Percentiles rank a stretch among this genome's conserved stretches.
These are phyloP conservation scores for Micromonas pusilla DNA, from an alignment of 139 green algal species.

Conservation along the genomic window DNA sequence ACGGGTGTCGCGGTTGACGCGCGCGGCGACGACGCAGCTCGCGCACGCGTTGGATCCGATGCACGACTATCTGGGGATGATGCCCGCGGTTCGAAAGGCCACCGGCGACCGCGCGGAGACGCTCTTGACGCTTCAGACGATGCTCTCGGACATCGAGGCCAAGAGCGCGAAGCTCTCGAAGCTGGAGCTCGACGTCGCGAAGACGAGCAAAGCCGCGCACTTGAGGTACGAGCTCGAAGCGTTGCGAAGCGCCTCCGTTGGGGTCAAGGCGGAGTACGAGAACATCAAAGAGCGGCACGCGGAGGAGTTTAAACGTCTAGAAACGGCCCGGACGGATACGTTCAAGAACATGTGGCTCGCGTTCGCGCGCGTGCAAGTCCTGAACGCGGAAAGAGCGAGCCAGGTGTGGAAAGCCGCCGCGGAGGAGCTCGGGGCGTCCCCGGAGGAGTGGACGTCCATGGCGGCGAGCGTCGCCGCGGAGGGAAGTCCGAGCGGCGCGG, in stretches of 20 bases:
- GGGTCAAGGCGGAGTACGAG: slow-evolving; percentile 49
- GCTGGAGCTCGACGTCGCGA: slow-evolving; percentile 36
- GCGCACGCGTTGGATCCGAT: slow-evolving; percentile 45
- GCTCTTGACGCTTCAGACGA: slow-evolving; percentile 55
- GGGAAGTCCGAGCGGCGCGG: too few relatives aligned
- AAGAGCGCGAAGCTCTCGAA: slow-evolving; percentile 32
- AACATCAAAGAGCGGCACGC: slow-evolving; percentile 45
- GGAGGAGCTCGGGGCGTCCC: slow-evolving; percentile 10
- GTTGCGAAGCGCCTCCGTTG: slow-evolving; percentile 40
- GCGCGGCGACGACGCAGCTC: slow-evolving; percentile 26
- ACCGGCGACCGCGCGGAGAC: slow-evolving; percentile 53
- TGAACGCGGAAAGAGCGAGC: neutral
- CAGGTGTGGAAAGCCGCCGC: neutral
- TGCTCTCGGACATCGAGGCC: slow-evolving; percentile 47
- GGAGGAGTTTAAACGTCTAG: slow-evolving; percentile 37
- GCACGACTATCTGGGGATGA: slow-evolving; percentile 57
- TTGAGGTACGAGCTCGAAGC: slow-evolving; percentile 49
- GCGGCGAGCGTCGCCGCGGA: too few relatives aligned
- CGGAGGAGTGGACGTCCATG: neutral
- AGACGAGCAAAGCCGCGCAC: slow-evolving; percentile 29
- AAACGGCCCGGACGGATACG: slow-evolving; percentile 26
- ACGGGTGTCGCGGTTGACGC: neutral
- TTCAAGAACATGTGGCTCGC: slow-evolving; percentile 36
- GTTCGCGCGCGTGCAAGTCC: slow-evolving; percentile 14
- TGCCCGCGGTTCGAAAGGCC: slow-evolving; percentile 39